A percentile compares a stretch with the other conserved stretches of the same genome.
phyloP scores from a whole-genome alignment of 306 rosid species.

The Cicer yamashitae region DNA sequence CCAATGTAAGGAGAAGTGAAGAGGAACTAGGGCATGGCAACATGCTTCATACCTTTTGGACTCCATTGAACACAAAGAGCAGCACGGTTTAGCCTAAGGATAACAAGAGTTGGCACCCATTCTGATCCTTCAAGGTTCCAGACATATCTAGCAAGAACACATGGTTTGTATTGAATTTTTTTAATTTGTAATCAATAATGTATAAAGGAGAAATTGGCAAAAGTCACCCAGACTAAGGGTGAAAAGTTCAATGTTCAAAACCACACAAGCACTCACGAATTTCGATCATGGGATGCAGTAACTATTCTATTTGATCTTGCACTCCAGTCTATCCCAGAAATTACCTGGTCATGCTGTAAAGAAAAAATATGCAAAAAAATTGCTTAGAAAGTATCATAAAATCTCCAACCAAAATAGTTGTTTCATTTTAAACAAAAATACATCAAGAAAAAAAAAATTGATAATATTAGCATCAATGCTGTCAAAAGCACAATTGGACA shows the following conservation, averaged over 20 bases:
- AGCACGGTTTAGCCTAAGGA: slow-evolving; percentile 93
- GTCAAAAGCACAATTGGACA: slow-evolving; percentile 4
- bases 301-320: slow-evolving; percentile 83
- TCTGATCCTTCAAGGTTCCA: slow-evolving; percentile 95
- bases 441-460: neutral
- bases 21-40: slow-evolving; percentile 29
- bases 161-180: slow-evolving; percentile 12
- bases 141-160: slow-evolving; percentile 67
- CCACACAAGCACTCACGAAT: slow-evolving; percentile 77
- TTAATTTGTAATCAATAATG: neutral
- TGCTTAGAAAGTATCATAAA: slow-evolving; percentile 38
- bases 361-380: slow-evolving; percentile 36
- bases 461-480: slow-evolving; percentile 3
- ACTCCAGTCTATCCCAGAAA: slow-evolving; percentile 96
- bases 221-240: slow-evolving; percentile 27
- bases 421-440: slow-evolving; percentile 17
- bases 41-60: slow-evolving; percentile 76
- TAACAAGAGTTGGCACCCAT: slow-evolving; percentile 96
- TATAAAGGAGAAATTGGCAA: slow-evolving; percentile 3
- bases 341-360: slow-evolving; percentile 89
- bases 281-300: slow-evolving; percentile 94
- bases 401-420: slow-evolving; percentile 36
- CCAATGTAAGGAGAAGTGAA: slow-evolving; percentile 1
- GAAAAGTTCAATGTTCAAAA: slow-evolving; percentile 40
- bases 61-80: slow-evolving; percentile 99